A percentile compares a stretch with the other conserved stretches of the same genome.
phyloP scores from a whole-genome alignment of 441 rosid species.

The Populus hybrid region DNA sequence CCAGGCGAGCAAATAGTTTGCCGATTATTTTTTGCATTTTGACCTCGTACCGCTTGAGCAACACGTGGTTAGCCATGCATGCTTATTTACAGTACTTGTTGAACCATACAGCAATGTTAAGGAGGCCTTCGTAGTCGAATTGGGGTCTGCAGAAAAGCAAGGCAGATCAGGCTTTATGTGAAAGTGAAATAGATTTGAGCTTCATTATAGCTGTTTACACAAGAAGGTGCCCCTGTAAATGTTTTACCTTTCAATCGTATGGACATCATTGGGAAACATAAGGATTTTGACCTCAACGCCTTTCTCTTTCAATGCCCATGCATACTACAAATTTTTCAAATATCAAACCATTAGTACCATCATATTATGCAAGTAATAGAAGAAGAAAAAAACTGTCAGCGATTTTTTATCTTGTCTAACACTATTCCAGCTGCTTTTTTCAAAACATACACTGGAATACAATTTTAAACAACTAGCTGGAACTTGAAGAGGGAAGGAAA shows the following conservation, averaged over 20 bases:
- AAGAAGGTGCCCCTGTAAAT: background rate
- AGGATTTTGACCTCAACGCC: constrained; percentile 79
- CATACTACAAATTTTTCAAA: constrained; percentile 45
- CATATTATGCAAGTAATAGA: background rate
- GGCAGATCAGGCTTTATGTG: constrained; percentile 18
- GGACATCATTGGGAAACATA: constrained; percentile 68
- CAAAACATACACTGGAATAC: background rate
- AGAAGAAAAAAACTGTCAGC: background rate
- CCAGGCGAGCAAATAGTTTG: no score
- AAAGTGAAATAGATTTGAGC: background rate
- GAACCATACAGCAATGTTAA: constrained; percentile 84
- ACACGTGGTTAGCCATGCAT: background rate
- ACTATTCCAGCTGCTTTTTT: background rate
- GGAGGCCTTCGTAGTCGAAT: constrained; percentile 77
- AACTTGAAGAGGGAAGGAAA: constrained; percentile 1
- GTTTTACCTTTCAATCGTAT: constrained; percentile 61
- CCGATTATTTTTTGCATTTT: background rate
- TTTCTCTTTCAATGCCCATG: constrained; percentile 72
- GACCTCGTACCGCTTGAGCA: background rate
- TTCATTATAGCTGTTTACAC: background rate
- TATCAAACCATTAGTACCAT: background rate
- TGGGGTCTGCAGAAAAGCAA: constrained; percentile 65
- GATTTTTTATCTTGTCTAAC: background rate
- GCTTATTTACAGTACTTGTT: constrained; percentile 62
- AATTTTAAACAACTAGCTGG: constrained; percentile 1